Conservation (phyloP, 768 basidiomycete species). For the Ephemerocybe angulata region DNA sequence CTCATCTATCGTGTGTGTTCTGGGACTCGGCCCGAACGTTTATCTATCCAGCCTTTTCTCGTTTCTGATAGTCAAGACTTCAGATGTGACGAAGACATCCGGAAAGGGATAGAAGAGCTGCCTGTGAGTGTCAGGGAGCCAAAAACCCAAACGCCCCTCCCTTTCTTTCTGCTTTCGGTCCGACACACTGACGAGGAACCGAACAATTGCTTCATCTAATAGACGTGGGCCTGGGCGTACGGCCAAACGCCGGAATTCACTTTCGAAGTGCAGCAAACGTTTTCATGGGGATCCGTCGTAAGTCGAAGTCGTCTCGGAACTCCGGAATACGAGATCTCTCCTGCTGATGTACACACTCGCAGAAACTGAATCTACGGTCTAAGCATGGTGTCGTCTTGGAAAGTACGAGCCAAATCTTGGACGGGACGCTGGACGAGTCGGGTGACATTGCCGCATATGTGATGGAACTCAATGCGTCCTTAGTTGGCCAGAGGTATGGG, state of each 20-base stretch:
- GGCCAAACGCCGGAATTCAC: conserved; percentile 95
- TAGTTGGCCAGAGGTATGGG: conserved; percentile 34
- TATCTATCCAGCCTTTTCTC: conserved; percentile 29
- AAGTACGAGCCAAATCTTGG: conserved; percentile 31
- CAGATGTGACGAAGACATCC: conserved; percentile 54
- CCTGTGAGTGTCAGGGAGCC: conserved; percentile 40
- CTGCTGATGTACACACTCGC: neutral
- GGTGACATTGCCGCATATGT: conserved; percentile 14
- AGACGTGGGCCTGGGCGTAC: conserved; percentile 86
- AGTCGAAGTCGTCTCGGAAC: neutral
- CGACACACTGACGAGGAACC: neutral
- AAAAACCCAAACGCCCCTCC: neutral
- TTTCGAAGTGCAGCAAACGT: conserved; percentile 45
- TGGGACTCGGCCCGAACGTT: neutral
- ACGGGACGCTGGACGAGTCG: conserved; percentile 17
- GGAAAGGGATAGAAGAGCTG: conserved; percentile 68
- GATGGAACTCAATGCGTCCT: conserved; percentile 5
- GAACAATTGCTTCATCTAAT: neutral
- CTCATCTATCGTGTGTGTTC: too few relatives aligned
- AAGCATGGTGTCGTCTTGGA: conserved; percentile 64
- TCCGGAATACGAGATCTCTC: neutral
- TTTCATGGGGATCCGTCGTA: conserved; percentile 42
- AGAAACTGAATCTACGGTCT: conserved; percentile 51
- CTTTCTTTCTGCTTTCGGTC: neutral
- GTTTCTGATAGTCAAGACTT: conserved; percentile 47